These are phyloP conservation scores for Ustilago sp. DNA, from an alignment of 1,284 basidiomycete species.

Conservation along the genomic window DNA sequence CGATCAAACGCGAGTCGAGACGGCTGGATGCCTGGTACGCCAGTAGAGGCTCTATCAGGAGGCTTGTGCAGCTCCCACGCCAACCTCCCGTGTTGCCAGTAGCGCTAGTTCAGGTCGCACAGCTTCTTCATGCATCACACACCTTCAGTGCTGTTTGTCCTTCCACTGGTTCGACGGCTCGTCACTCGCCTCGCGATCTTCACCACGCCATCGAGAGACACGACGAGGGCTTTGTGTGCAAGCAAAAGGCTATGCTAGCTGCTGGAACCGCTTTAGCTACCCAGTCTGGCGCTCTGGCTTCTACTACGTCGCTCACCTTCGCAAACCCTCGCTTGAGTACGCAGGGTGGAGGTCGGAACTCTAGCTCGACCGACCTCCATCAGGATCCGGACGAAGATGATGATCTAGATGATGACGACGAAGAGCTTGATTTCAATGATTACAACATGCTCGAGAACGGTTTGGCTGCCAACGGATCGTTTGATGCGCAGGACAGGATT, in stretches of 20 bases:
- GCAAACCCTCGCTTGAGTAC: slow-evolving; percentile 19
- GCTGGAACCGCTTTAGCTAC: slow-evolving; percentile 22
- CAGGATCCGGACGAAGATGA: slow-evolving; percentile 10
- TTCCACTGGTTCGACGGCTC: slow-evolving; percentile 42
- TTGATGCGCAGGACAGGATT: slow-evolving; percentile 42
- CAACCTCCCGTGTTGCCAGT: slow-evolving; percentile 48
- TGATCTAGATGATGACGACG: slow-evolving; percentile 20
- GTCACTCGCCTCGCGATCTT: slow-evolving; percentile 57
- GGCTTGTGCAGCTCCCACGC: slow-evolving; percentile 48
- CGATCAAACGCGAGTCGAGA: slow-evolving; percentile 44
- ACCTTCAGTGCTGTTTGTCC: slow-evolving; percentile 57
- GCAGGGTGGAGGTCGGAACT: slow-evolving; percentile 12
- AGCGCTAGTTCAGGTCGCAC: slow-evolving; percentile 49
- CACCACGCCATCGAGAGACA: slow-evolving; percentile 60
- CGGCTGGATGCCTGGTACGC: slow-evolving; percentile 53
- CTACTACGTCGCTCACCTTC: slow-evolving; percentile 9
- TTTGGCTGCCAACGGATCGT: slow-evolving; percentile 30
- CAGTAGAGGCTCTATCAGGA: slow-evolving; percentile 44
- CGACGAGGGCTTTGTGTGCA: slow-evolving; percentile 52
- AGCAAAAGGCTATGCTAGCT: slow-evolving; percentile 37
- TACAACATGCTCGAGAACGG: slow-evolving; percentile 30
- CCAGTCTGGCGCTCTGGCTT: neutral
- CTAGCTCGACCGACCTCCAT: slow-evolving; percentile 9
- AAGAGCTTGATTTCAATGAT: slow-evolving; percentile 43
- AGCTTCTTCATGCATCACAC: slow-evolving; percentile 55